Conservation (phyloP, 352 stramenopile genomes). For the Phytophthora cactorum region DNA sequence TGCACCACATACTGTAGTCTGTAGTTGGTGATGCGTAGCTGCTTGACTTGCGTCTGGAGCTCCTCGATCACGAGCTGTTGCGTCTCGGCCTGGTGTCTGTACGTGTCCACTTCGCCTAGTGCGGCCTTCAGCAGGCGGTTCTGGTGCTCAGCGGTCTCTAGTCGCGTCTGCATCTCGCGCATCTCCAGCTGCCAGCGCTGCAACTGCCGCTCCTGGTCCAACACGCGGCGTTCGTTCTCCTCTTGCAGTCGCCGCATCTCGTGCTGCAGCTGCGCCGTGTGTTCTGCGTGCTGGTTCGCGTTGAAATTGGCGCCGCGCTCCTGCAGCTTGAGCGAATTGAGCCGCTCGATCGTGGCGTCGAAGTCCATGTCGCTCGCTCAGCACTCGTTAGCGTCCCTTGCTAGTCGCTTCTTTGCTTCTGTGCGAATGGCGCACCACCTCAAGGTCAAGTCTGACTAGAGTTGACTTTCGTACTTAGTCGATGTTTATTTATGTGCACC, state of each 20-base stretch:
- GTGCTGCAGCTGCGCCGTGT: conserved; percentile 29
- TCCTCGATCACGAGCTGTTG: conserved; percentile 75
- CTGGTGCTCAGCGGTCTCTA: conserved; percentile 58
- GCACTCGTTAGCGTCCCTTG: conserved; percentile 1
- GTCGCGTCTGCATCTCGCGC: conserved; percentile 47
- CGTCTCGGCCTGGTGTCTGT: conserved; percentile 51
- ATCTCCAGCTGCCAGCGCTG: conserved; percentile 61
- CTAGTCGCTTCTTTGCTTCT: conserved; percentile 21
- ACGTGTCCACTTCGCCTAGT: conserved; percentile 49
- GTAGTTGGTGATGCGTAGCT: conserved; percentile 73
- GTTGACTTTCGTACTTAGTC: conserved; percentile 35
- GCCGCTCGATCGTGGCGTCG: conserved; percentile 74
- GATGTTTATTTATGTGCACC: neutral
- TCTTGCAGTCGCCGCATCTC: conserved; percentile 57
- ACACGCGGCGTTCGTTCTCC: conserved; percentile 50
- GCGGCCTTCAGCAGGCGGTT: conserved; percentile 58
- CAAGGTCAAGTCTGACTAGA: conserved; percentile 27
- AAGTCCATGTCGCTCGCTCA: conserved; percentile 48
- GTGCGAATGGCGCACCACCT: conserved; percentile 1
- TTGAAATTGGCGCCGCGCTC: conserved; percentile 23
- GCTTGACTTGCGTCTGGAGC: conserved; percentile 73
- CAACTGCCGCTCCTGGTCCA: conserved; percentile 55
- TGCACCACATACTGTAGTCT: conserved; percentile 76
- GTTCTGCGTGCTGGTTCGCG: conserved; percentile 21
- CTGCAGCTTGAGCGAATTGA: conserved; percentile 78